phyloP scores from a whole-genome alignment of 2,329 filamentous ascomycete species.

The Calonectria ilicicola region DNA sequence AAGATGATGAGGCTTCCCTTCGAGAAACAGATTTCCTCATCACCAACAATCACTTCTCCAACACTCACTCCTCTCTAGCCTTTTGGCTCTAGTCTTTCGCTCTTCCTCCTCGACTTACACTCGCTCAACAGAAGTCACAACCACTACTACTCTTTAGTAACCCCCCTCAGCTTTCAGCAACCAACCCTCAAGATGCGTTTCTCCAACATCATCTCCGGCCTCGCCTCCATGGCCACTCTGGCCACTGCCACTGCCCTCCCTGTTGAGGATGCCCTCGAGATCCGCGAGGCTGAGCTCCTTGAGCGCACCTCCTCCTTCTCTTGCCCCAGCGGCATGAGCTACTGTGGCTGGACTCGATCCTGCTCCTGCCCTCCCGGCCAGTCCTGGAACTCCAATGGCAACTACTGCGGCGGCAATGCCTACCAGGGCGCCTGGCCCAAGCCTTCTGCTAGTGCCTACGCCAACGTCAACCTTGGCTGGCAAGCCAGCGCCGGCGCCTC shows the following conservation, averaged over 20 bases:
- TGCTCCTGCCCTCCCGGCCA: conserved; percentile 59
- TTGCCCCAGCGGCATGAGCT: conserved; percentile 50
- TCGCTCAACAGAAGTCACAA: conserved; percentile 3
- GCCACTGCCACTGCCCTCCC: conserved; percentile 37
- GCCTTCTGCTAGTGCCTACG: conserved; percentile 43
- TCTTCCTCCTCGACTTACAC: conserved; percentile 20
- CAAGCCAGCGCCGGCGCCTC: conserved; percentile 36
- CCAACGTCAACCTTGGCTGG: neutral
- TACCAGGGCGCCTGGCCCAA: conserved; percentile 49
- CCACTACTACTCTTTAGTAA: neutral
- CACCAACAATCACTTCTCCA: conserved; percentile 12
- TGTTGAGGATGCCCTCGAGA: conserved; percentile 44
- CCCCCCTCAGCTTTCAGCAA: neutral
- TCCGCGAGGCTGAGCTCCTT: conserved; percentile 31
- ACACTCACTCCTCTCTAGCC: conserved; percentile 16
- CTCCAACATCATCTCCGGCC: conserved; percentile 40
- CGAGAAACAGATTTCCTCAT: neutral
- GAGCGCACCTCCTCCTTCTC: conserved; percentile 30
- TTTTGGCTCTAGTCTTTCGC: conserved; percentile 23
- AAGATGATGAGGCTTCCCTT: conserved; percentile 2
- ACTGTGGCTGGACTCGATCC: conserved; percentile 53
- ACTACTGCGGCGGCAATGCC: conserved; percentile 43
- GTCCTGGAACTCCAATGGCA: conserved; percentile 48
- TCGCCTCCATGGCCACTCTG: conserved; percentile 43
- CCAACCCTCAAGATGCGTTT: conserved; percentile 45